Conservation (phyloP, 2,329 filamentous ascomycete species). For the Aspergillus proliferans region DNA sequence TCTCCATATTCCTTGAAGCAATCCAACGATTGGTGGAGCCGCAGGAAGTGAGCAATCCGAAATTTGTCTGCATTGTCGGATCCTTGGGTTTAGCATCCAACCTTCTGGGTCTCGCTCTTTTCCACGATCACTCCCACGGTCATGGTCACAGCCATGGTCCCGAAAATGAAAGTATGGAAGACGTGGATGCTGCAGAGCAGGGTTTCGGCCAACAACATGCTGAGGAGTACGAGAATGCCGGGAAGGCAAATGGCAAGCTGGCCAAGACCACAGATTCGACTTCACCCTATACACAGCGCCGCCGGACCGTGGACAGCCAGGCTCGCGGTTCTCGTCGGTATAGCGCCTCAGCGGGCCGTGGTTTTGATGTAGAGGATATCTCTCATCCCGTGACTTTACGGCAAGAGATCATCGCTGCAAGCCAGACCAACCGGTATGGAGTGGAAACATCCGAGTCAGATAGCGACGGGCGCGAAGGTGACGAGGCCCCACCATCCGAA, state of each 20-base stretch:
- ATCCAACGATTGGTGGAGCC: conserved; percentile 87
- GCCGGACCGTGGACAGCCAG: conserved; percentile 15
- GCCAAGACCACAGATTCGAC: conserved; percentile 21
- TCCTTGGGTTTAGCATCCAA: conserved; percentile 82
- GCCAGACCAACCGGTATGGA: conserved; percentile 54
- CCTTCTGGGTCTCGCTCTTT: conserved; percentile 77
- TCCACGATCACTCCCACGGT: conserved; percentile 86
- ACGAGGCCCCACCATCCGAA: conserved; percentile 46
- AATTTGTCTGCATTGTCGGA: conserved; percentile 84
- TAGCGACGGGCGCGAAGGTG: conserved; percentile 48
- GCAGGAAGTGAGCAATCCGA: conserved; percentile 76
- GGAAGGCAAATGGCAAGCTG: conserved; percentile 55
- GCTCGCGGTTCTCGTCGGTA: conserved; percentile 21
- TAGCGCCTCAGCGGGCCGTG: conserved; percentile 52
- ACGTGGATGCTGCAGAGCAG: conserved; percentile 32
- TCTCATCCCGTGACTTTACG: conserved; percentile 87
- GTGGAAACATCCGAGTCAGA: conserved; percentile 50
- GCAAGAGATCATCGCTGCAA: conserved; percentile 86
- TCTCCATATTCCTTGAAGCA: conserved; percentile 94
- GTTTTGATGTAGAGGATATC: conserved; percentile 59
- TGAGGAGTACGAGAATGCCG: conserved; percentile 52
- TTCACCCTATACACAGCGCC: conserved; percentile 27
- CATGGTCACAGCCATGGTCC: conserved; percentile 59
- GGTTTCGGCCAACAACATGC: conserved; percentile 33
- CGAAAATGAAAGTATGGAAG: conserved; percentile 49